A percentile compares a stretch with the other conserved stretches of the same genome.
phyloP scores from a whole-genome alignment of 345 rosid species.

The Rhizophora apiculata region DNA sequence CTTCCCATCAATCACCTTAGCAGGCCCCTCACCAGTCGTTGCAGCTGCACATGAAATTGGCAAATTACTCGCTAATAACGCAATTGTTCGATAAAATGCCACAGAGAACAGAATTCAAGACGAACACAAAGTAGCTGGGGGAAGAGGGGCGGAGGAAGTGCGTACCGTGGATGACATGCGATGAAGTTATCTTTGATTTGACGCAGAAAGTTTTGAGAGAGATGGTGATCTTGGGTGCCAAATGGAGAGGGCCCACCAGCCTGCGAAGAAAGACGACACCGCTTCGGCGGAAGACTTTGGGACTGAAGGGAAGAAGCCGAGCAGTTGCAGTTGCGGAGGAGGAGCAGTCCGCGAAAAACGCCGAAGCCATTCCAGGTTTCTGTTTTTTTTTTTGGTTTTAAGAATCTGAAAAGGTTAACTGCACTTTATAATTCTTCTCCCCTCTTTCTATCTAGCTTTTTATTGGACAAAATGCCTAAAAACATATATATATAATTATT shows the following conservation, averaged over 20 bases:
- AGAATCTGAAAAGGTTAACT: too few relatives aligned
- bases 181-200: too few relatives aligned
- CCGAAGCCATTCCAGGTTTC: conserved; percentile 14
- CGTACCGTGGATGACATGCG: too few relatives aligned
- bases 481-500: too few relatives aligned
- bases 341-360: conserved; percentile 45
- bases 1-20: conserved; percentile 76
- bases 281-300: neutral
- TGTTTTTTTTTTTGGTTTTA: neutral
- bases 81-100: conserved; percentile 16
- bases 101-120: neutral
- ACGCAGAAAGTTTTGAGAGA: too few relatives aligned
- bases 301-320: conserved; percentile 38
- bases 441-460: too few relatives aligned
- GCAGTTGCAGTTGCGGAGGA: conserved; percentile 21
- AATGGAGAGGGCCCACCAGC: conserved; percentile 22
- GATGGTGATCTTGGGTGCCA: too few relatives aligned
- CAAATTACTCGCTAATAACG: neutral
- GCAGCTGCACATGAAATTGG: conserved; percentile 25
- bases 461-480: too few relatives aligned
- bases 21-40: conserved; percentile 30
- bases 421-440: too few relatives aligned
- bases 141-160: neutral
- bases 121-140: neutral
- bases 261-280: conserved; percentile 23